Percentiles rank a stretch among this genome's conserved stretches.
These are phyloP conservation scores for Corylus heterophylla DNA, from an alignment of 306 rosid species.

Conservation along the genomic window DNA sequence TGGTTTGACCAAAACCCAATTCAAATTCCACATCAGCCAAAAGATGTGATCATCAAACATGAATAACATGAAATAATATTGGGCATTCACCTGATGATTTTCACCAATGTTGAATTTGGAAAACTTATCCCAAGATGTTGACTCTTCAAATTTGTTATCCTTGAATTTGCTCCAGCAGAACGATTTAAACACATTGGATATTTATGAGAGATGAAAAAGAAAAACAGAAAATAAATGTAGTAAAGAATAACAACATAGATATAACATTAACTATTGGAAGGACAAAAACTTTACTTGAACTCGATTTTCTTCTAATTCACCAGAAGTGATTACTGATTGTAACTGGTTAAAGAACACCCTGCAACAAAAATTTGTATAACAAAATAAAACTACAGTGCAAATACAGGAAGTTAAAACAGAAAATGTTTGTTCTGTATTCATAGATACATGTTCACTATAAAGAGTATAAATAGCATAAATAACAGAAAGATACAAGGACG, in stretches of 20 bases:
- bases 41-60: conserved; percentile 17
- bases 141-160: conserved; percentile 54
- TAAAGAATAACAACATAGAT: conserved; percentile 18
- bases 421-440: background rate
- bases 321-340: conserved; percentile 48
- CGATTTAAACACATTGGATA: conserved; percentile 28
- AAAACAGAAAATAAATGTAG: conserved; percentile 7
- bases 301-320: conserved; percentile 56
- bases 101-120: conserved; percentile 55
- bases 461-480: background rate
- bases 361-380: conserved; percentile 24
- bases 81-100: conserved; percentile 47
- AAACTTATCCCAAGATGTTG: conserved; percentile 59
- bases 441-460: conserved; percentile 3
- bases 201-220: background rate
- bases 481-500: background rate
- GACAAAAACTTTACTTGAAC: conserved; percentile 58
- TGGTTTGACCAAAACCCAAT: conserved; percentile 2
- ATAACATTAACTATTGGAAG: conserved; percentile 24
- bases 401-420: conserved; percentile 15
- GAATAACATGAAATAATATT: conserved; percentile 13
- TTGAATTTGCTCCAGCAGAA: conserved; percentile 46
- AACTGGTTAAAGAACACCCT: conserved; percentile 76
- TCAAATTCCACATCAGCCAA: conserved; percentile 8
- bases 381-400: conserved; percentile 9